Base-by-base conservation (phyloP, 768 basidiomycete genomes). In the Trametes elegans region DNA sequence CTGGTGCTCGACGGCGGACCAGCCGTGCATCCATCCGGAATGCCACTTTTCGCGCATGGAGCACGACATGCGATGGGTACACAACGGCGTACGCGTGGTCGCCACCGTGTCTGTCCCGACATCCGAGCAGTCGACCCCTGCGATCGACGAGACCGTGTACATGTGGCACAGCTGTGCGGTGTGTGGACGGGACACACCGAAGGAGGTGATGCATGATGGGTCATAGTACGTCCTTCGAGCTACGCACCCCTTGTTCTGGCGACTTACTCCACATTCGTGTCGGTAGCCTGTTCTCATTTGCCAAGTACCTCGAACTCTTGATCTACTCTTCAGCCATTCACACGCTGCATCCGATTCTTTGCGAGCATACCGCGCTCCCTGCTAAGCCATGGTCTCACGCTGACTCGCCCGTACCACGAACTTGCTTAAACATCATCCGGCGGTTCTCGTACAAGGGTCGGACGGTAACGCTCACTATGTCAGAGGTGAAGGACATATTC, bases 401-500 rank as follows among this genome's bases (percentile, higher is more conserved):
- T 32, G 62, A 63, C 53, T 27, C 44, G 49, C 54, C 67, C 61
- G 49, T 74, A 64, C 58, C 70, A 8, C 55, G 49, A 16, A 59
- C 64, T 5, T 68, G 74, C 7, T 65, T 69, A 52, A 70, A 80
- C 55, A 70, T 79, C 57, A 48, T 70, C 31, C 70, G 74, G 7
- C 68, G 74, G 65, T 87, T 73, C 64, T 70, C 60, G 68, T 41
- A 71, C 73, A 66, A 63, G 21, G 62, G 61, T 0, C 62, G 62
- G 28, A 60, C 55, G 2, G 68, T 87, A 2, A 73, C 79, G 0
- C 74, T 87, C 48, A 64, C 77, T 0, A 59, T 83, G 3, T 74
- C 78, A 0, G 56, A 68, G 1, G 67, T 81, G 8, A 75, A 79
- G 9, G 80, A 85, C 58, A 69, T 88, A 6, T 87, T 79, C 60